Evolutionary conservation across 2,329 filamentous ascomycete genomes (phyloP).

Genomic region (Xylariaceae sp.): DNA sequence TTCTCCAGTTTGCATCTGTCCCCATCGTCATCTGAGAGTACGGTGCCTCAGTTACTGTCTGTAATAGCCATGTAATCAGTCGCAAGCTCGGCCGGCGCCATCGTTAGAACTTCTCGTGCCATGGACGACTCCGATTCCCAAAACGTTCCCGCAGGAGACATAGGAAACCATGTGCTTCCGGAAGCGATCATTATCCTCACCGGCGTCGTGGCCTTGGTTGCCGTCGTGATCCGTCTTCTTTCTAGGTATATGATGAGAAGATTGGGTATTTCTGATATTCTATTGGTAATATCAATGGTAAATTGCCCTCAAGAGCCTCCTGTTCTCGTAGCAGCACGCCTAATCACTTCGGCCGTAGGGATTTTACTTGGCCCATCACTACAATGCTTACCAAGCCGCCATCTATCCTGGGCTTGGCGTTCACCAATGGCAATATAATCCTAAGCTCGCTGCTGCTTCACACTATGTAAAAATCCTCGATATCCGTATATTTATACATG

Average conservation of each 20-base stretch:
- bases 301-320: too few relatives aligned
- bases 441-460: constrained; percentile 19
- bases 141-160: constrained; percentile 13
- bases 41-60: background rate
- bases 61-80: constrained; percentile 8
- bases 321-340: background rate
- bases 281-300: constrained; percentile 27
- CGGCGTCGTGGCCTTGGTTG: constrained; percentile 15
- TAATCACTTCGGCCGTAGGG: background rate
- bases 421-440: constrained; percentile 25
- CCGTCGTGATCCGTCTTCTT: constrained; percentile 11
- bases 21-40: background rate
- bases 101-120: background rate
- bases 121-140: constrained; percentile 1
- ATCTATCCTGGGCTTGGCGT: constrained; percentile 27
- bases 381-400: constrained; percentile 25
- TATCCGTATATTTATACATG: background rate
- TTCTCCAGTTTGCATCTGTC: background rate
- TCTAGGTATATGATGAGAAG: constrained; percentile 17
- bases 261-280: constrained; percentile 20
- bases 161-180: constrained; percentile 20
- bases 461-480: constrained; percentile 18
- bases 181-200: constrained; percentile 17
- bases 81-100: background rate
- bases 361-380: constrained; percentile 23